Percentiles rank a stretch among this genome's conserved stretches.
These are phyloP conservation scores for Suillus sp. DNA, from an alignment of 768 basidiomycete species.

Conservation along the genomic window DNA sequence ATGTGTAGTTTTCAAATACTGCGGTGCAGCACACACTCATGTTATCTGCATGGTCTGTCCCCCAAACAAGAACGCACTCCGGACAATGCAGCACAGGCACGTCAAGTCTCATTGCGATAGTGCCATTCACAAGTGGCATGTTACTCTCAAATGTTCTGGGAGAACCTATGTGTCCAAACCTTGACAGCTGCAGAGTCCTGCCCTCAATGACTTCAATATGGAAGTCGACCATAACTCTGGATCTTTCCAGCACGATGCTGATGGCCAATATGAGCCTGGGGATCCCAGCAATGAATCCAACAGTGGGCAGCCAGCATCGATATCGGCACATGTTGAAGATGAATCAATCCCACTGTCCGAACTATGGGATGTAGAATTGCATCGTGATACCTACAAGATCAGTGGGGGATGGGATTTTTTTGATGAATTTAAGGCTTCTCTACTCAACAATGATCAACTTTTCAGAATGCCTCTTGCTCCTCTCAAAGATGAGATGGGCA, in stretches of 20 bases:
- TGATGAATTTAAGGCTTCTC: background rate
- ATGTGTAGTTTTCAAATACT: background rate
- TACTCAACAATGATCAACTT: background rate
- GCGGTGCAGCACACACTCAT: background rate
- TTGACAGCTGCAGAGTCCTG: too few relatives aligned
- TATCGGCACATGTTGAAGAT: background rate
- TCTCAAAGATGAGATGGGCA: slow-evolving; percentile 2
- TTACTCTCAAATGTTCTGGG: background rate
- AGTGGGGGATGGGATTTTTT: background rate
- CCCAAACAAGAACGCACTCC: background rate
- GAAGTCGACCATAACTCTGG: background rate
- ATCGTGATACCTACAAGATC: background rate
- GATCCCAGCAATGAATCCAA: background rate
- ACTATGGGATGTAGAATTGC: background rate
- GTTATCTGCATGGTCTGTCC: slow-evolving; percentile 1
- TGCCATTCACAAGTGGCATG: background rate
- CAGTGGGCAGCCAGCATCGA: background rate
- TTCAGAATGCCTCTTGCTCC: background rate
- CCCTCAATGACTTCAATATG: background rate
- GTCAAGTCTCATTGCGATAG: background rate
- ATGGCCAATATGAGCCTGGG: background rate
- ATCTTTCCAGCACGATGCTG: background rate
- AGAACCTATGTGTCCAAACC: background rate
- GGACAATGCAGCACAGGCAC: slow-evolving; percentile 7
- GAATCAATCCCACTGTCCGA: background rate